Evolutionary conservation across 129 eudicot genomes (phyloP), one percentile per base, ranked within the genome.

Genomic region (Flaveria sonorensis): DNA sequence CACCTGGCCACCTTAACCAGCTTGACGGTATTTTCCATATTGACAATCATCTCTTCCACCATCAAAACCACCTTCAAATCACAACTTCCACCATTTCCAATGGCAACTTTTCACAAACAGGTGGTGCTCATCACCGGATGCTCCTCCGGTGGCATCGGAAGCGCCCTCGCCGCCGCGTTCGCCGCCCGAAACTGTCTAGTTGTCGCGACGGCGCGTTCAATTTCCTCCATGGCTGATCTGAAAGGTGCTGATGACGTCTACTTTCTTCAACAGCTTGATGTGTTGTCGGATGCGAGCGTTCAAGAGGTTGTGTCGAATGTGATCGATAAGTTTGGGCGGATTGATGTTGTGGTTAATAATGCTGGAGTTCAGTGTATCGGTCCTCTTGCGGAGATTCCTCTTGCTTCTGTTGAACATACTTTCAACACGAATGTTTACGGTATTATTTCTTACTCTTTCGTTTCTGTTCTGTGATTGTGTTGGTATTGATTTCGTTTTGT

Each of bases 331-430:
- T 86, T 89, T 45, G 98, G 97, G 36, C 87, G 93, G 18, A 83
- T 94, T 13, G 98, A 91, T 79, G 59, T 94, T 9, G 68, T 94
- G 15, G 93, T 94, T 14, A 94, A 94, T 45, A 94, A 94, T 67
- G 98, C 98, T 65, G 98, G 98, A 14, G 92, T 94, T 51, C 98
- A 89, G 84, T 94, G 98, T 76, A 68, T 94, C 36, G 97, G 97
- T 8, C 98, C 98, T 68, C 86, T 91, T 55, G 98, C 96, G 1
- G 97, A 94, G 66, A 42, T 94, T 45, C 98, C 98, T 70, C 53
- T 94, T 4, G 69, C 88, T 72, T 42, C 88, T 0, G 76, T 89
- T 43, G 70, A 93, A 24, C 84, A 81, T 3, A 84, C 98, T n/a
- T 91, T 91, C 59, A 80, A 93, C 71, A 93, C 98, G 10, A 93